Base-by-base conservation (phyloP, 108 stramenopile species). In the Conticribra weissflogii region DNA sequence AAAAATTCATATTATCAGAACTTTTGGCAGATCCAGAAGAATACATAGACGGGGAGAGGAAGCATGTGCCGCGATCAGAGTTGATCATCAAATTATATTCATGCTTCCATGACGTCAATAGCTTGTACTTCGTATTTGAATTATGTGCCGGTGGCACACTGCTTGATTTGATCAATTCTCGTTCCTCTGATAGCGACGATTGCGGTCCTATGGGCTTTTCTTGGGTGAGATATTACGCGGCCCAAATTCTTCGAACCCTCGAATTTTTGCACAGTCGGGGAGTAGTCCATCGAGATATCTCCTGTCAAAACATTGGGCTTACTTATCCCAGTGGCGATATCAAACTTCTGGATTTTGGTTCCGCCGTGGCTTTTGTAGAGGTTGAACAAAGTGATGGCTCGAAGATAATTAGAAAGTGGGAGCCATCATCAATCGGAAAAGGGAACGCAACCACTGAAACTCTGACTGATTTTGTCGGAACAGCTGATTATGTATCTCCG, bases 221-320 rank as follows among this genome's bases (percentile, higher is more conserved):
- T 21, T 81, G 70, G 63, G 50, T 77, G 19, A 47, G 47, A 59
- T 72, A 61, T 36, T 81, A 81, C 27, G 48, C 72, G 18, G 72
- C 55, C 2, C 81, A 82, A 62, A 15, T 82, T 17, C 34, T 78
- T 15, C 33, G 63, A 46, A 72, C 72, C 19, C 17, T 78, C 3
- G 66, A 82, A 34, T 67, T 46, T 28, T 41, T 82, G 22, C 81
- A 82, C 61, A 53, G 66, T 3, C 24, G 23, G 23, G 57, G 72
- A 32, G 66, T 82, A 18, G 17, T 82, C n/a, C 81, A 82, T 33
- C 50, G 76, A 34, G 81, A 82, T 59, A 14, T 82, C 15, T 67
- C 71, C 9, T 76, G 76, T 28, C 48, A 56, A 68, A 82, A 82
- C 54, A 66, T 73, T 33, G 33, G 66, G 2, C 56, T 82, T 14